Base-by-base conservation (phyloP, 345 rosid species). In the Linum usitatissimum region DNA sequence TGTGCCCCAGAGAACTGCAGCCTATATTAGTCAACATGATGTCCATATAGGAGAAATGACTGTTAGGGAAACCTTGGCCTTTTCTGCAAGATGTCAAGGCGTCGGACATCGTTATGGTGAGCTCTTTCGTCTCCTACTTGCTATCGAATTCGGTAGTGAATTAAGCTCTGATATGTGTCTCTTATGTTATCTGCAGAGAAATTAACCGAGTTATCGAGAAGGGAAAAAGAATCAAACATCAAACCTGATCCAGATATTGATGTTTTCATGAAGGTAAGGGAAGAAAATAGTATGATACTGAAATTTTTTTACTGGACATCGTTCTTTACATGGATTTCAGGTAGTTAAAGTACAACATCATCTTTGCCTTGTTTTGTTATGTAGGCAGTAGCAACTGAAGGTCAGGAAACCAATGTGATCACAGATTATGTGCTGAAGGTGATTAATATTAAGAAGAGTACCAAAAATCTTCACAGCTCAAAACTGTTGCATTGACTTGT, bases 391-490 rank as follows among this genome's bases (percentile, higher is more conserved):
- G 78, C 80, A 58, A 65, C 73, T 40, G 71, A 75, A 21, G 84
- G 75, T 53, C 77, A 78, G 21, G 79, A 84, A 71, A 76, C 89
- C 51, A 84, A 77, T 72, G 75, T 91, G 70, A 80, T 83, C 54
- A 84, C 94, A n/a, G 96, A 88, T 71, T 88, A 86, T 73, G 64
- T 78, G 21, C 75, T 91, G 39, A 91, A 91, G 97, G 97, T 86
- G 69, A 21, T 6, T 54, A 14, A 54, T 20, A n/a, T 54, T 20
- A 9, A 42, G 49, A 42, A 42, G 36, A 31, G 36, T 31, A 42
- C 15, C 9, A 9, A 8, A 42, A 42, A 9, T 8, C 15, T 42
- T 9, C 15, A 42, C 5, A 42, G 15, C 9, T 42, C 49, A 42
- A 42, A 42, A 8, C 15, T 14, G 14, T 8, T 42, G 49, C 15